A percentile compares a stretch with the other conserved stretches of the same genome.
These are phyloP conservation scores for Noccaea bulbosa DNA, from an alignment of 345 rosid genomes.

Conservation along the genomic window DNA sequence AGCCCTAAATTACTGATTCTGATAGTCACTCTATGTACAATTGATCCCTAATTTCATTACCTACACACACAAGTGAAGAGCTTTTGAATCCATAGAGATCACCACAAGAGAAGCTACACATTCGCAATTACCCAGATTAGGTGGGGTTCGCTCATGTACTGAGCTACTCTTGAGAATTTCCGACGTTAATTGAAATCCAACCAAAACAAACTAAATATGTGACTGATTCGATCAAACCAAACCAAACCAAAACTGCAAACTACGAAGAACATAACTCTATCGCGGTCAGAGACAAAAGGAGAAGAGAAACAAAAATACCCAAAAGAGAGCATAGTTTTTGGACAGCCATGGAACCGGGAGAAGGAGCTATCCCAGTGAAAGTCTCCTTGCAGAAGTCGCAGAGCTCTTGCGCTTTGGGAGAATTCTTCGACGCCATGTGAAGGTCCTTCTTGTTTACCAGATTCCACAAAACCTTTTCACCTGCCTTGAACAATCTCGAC, in stretches of 20 bases:
- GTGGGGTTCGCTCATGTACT: background rate
- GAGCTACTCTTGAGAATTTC: background rate
- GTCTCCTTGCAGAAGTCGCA: conserved; percentile 67
- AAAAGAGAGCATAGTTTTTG: conserved; percentile 62
- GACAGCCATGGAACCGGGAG: conserved; percentile 54
- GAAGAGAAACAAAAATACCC: conserved; percentile 54
- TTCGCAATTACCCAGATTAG: conserved; percentile 12
- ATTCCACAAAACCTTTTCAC: conserved; percentile 51
- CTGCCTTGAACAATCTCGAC: conserved; percentile 51
- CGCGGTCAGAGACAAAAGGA: background rate
- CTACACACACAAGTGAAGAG: background rate
- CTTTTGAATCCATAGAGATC: conserved; percentile 4
- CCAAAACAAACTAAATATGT: conserved; percentile 1
- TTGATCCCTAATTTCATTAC: background rate
- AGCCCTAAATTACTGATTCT: conserved; percentile 14
- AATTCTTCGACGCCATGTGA: conserved; percentile 52
- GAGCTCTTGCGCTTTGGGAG: conserved; percentile 69
- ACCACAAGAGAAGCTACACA: background rate
- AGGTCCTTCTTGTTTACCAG: conserved; percentile 42
- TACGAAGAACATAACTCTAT: background rate
- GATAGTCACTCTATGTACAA: background rate
- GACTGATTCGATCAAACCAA: background rate
- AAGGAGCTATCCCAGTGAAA: conserved; percentile 62
- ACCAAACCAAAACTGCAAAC: background rate
- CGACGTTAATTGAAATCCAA: conserved; percentile 36